Percentiles rank a stretch among this genome's conserved stretches.
Evolutionary conservation across 148 eudicot genomes (phyloP).

Genomic region (Rhododendron kiyosumense): DNA sequence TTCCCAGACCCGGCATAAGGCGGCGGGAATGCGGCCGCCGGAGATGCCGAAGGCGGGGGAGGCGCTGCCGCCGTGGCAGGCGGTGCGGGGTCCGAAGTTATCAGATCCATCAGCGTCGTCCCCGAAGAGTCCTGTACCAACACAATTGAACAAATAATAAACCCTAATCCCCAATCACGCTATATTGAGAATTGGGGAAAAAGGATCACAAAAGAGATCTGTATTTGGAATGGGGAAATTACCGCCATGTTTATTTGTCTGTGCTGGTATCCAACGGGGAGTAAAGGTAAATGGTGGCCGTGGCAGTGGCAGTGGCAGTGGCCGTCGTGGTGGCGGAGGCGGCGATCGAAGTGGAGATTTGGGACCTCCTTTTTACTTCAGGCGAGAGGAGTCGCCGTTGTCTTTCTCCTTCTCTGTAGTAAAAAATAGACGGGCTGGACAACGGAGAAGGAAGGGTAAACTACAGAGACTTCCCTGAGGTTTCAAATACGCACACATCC

Average conservation of each 20-base stretch:
- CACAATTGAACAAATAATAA: not conserved
- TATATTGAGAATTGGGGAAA: not conserved
- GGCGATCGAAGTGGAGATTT: not conserved
- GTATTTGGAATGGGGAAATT: not conserved
- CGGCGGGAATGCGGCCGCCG: slow-evolving; percentile 27
- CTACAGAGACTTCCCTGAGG: not conserved
- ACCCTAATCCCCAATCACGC: not conserved
- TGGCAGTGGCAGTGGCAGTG: not conserved
- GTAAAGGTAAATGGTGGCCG: not conserved
- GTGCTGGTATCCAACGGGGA: not conserved
- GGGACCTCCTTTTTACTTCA: not conserved
- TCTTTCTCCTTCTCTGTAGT: not conserved
- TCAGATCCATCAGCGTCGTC: slow-evolving; percentile 90
- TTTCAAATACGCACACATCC: not conserved
- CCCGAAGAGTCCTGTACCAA: slow-evolving; percentile 71
- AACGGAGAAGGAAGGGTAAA: not conserved
- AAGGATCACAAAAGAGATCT: not conserved
- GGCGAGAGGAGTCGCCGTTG: not conserved
- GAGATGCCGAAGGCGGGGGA: slow-evolving; percentile 26
- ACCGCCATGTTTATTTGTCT: slow-evolving; percentile 3
- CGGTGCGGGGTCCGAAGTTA: slow-evolving; percentile 53
- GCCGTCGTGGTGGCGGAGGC: not conserved
- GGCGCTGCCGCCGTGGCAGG: slow-evolving; percentile 3
- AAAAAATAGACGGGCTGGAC: not conserved
- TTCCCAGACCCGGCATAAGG: slow-evolving; percentile 32